phyloP scores from a whole-genome alignment of 257 asterid genomes.

The Linaria vulgaris region DNA sequence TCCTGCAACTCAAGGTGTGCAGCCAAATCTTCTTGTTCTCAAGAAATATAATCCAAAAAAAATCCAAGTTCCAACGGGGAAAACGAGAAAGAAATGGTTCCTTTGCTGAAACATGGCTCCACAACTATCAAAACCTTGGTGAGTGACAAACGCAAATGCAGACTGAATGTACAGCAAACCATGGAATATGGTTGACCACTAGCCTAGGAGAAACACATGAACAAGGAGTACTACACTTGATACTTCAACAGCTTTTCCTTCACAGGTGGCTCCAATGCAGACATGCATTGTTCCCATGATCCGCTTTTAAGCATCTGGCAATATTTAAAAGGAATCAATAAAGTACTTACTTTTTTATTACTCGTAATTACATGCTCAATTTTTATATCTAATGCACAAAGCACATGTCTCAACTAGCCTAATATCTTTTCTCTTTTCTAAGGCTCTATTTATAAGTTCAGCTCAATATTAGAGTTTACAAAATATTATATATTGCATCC shows the following conservation, averaged over 20 bases:
- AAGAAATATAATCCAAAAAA: conserved; percentile 21
- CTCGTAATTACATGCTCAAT: neutral
- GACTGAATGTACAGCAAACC: conserved; percentile 21
- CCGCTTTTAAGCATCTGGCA: conserved; percentile 80
- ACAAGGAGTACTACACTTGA: conserved; percentile 39
- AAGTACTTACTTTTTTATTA: neutral
- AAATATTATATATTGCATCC: neutral
- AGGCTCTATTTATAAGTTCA: neutral
- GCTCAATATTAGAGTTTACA: neutral
- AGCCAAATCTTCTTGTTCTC: conserved; percentile 22
- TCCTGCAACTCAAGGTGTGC: conserved; percentile 7
- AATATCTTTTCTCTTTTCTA: no score
- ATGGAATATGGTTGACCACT: conserved; percentile 18
- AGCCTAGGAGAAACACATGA: conserved; percentile 1
- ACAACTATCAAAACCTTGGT: conserved; percentile 19
- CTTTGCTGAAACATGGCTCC: conserved; percentile 14
- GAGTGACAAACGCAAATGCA: conserved; percentile 13
- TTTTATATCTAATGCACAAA: conserved; percentile 9
- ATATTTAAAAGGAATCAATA: neutral
- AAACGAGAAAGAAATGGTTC: conserved; percentile 1
- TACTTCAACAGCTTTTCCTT: conserved; percentile 62
- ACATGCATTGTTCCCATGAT: conserved; percentile 91
- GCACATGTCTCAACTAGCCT: neutral
- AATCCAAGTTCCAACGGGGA: conserved; percentile 30
- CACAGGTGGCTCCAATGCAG: conserved; percentile 75